These are phyloP conservation scores for Ambrosiella beaveri DNA, from an alignment of 2,329 filamentous ascomycete species.

Conservation along the genomic window DNA sequence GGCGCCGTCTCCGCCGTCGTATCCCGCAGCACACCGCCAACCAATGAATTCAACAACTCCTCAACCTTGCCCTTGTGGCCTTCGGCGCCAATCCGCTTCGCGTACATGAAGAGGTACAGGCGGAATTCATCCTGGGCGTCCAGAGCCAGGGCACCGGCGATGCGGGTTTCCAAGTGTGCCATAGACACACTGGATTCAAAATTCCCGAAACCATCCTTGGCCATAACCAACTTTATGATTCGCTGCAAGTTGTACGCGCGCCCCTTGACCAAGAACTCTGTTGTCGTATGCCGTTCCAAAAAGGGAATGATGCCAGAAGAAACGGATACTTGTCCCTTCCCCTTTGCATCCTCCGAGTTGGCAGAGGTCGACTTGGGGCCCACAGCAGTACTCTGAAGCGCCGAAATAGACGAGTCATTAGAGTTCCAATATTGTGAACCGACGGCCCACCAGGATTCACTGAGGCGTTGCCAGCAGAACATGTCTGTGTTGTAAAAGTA, in stretches of 20 bases:
- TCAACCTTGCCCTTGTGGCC: slow-evolving; percentile 78
- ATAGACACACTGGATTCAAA: slow-evolving; percentile 87
- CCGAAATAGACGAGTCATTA: slow-evolving; percentile 74
- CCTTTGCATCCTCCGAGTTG: slow-evolving; percentile 29
- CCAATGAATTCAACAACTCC: slow-evolving; percentile 66
- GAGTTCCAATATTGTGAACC: slow-evolving; percentile 99
- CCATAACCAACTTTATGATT: slow-evolving; percentile 74
- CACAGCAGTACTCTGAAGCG: slow-evolving; percentile 54
- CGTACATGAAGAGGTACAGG: slow-evolving; percentile 94
- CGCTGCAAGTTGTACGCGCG: slow-evolving; percentile 81
- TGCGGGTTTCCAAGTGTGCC: slow-evolving; percentile 84
- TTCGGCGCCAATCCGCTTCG: slow-evolving; percentile 84
- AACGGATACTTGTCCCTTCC: slow-evolving; percentile 34
- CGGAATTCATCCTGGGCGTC: slow-evolving; percentile 84
- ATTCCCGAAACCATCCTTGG: slow-evolving; percentile 76
- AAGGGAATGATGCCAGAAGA: slow-evolving; percentile 87
- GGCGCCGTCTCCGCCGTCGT: slow-evolving; percentile 23
- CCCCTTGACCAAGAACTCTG: slow-evolving; percentile 78
- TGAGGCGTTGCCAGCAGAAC: slow-evolving; percentile 88
- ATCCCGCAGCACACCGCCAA: slow-evolving; percentile 53
- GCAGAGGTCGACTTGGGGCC: slow-evolving; percentile 29
- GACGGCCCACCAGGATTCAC: slow-evolving; percentile 94
- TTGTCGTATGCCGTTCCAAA: slow-evolving; percentile 86
- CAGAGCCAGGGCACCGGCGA: slow-evolving; percentile 73
- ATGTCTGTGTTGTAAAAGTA: slow-evolving; percentile 75